phyloP scores from a whole-genome alignment of 2,329 filamentous ascomycete species.

The Aspergillus pseudoterreus region DNA sequence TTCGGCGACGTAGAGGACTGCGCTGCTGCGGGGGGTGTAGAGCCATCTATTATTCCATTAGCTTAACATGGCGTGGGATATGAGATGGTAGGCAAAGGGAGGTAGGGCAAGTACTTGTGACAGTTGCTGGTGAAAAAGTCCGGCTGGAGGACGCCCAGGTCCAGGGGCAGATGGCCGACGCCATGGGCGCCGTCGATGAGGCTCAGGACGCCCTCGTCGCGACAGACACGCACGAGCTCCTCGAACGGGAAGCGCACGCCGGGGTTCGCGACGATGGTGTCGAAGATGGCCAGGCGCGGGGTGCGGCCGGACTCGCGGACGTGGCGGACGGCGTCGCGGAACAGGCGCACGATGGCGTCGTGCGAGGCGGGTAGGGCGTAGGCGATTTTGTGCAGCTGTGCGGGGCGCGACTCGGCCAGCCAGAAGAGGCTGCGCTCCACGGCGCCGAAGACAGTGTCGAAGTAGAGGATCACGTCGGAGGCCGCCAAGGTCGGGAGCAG shows the following conservation, averaged over 20 bases:
- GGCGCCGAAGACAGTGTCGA: slow-evolving; percentile 73
- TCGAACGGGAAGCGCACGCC: slow-evolving; percentile 79
- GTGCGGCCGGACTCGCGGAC: slow-evolving; percentile 57
- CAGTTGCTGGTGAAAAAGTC: slow-evolving; percentile 87
- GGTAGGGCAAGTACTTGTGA: slow-evolving; percentile 57
- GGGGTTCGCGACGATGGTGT: slow-evolving; percentile 74
- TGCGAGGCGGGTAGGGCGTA: slow-evolving; percentile 69
- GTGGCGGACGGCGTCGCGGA: slow-evolving; percentile 56
- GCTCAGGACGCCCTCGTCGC: slow-evolving; percentile 64
- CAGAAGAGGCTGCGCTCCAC: slow-evolving; percentile 72
- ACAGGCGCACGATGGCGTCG: slow-evolving; percentile 58
- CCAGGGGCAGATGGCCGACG: slow-evolving; percentile 71
- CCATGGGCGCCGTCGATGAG: slow-evolving; percentile 83
- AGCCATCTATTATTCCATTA: slow-evolving; percentile 61
- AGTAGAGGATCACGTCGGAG: slow-evolving; percentile 70
- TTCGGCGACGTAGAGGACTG: slow-evolving; percentile 72
- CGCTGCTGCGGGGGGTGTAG: slow-evolving; percentile 72
- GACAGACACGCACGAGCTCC: slow-evolving; percentile 60
- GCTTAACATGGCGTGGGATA: not conserved
- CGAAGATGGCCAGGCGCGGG: slow-evolving; percentile 69
- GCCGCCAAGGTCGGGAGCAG: slow-evolving; percentile 57
- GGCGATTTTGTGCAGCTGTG: slow-evolving; percentile 51
- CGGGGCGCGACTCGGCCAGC: slow-evolving; percentile 63
- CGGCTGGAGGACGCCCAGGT: slow-evolving; percentile 63
- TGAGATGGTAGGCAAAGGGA: not conserved